Percentiles rank a stretch among this genome's conserved stretches.
These are phyloP conservation scores for Cinchona pubescens DNA, from an alignment of 257 asterid genomes.

Conservation along the genomic window DNA sequence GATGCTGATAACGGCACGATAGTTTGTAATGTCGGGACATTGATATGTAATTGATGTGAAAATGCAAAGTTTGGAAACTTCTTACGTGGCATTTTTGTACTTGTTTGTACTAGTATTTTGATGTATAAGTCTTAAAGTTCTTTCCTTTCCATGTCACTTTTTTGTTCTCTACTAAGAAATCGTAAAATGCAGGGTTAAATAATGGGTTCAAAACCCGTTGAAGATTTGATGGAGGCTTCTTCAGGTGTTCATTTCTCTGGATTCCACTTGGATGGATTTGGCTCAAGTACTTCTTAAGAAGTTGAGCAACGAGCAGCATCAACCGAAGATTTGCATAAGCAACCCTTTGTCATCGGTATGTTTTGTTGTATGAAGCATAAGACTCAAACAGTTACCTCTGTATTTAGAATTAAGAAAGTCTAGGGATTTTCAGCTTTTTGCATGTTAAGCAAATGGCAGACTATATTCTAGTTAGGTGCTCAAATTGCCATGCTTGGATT, in stretches of 20 bases:
- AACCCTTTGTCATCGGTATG: constrained; percentile 91
- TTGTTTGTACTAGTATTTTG: background rate
- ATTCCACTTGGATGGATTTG: constrained; percentile 57
- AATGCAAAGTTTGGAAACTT: background rate
- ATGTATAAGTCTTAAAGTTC: constrained; percentile 8
- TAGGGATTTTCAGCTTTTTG: background rate
- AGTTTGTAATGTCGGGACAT: background rate
- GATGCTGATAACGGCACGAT: background rate
- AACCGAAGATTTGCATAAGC: constrained; percentile 55
- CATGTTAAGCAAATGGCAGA: background rate
- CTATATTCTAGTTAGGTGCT: background rate
- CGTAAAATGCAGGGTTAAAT: constrained; percentile 27
- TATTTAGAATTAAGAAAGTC: background rate
- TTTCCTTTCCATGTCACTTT: constrained; percentile 7
- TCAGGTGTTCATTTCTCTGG: constrained; percentile 95
- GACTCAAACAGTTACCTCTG: background rate
- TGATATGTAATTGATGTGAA: background rate
- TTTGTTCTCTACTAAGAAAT: background rate
- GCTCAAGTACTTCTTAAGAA: constrained; percentile 32
- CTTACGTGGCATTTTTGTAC: background rate
- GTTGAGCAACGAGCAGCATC: constrained; percentile 56
- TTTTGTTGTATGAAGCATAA: constrained; percentile 1
- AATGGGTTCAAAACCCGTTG: constrained; percentile 89
- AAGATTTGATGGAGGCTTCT: constrained; percentile 84
- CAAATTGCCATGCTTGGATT: background rate